A percentile compares a stretch with the other conserved stretches of the same genome.
Conservation (phyloP, 2,329 filamentous ascomycete species). For the Fusarium robinianum region DNA sequence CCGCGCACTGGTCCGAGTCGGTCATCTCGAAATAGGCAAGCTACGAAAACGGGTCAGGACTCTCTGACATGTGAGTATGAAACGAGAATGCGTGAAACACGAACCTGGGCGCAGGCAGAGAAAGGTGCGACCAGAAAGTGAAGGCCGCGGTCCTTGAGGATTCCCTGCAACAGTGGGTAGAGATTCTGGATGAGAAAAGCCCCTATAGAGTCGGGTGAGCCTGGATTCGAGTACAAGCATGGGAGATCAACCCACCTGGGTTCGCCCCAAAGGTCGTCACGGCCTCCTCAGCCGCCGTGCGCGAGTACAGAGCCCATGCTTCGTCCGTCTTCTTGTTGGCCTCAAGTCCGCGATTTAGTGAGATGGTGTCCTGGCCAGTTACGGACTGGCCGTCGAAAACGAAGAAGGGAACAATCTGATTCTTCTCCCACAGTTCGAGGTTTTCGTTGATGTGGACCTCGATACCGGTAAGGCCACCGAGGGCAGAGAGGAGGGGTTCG, state of each 20-base stretch:
- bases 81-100: slow-evolving; percentile 29
- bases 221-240: neutral
- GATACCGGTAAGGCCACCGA: slow-evolving; percentile 86
- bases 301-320: slow-evolving; percentile 87
- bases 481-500: slow-evolving; percentile 86
- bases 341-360: slow-evolving; percentile 64
- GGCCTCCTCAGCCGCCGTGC: slow-evolving; percentile 76
- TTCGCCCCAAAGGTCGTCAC: slow-evolving; percentile 82
- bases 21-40: slow-evolving; percentile 77
- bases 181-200: slow-evolving; percentile 73
- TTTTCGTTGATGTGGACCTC: slow-evolving; percentile 76
- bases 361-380: slow-evolving; percentile 72
- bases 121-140: slow-evolving; percentile 85
- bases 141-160: slow-evolving; percentile 70
- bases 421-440: slow-evolving; percentile 70
- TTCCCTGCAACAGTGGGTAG: slow-evolving; percentile 74
- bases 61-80: neutral
- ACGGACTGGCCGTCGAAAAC: slow-evolving; percentile 89
- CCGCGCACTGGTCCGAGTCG: slow-evolving; percentile 70
- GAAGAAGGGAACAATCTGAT: slow-evolving; percentile 79
- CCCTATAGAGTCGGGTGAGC: slow-evolving; percentile 51
- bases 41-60: slow-evolving; percentile 48
- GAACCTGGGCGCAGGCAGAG: slow-evolving; percentile 83
- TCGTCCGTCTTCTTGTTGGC: slow-evolving; percentile 73
- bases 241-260: slow-evolving; percentile 60